A percentile compares a stretch with the other conserved stretches of the same genome.
Evolutionary conservation across 139 green algal genomes (phyloP).

Genomic region (Pleodorina starrii): DNA sequence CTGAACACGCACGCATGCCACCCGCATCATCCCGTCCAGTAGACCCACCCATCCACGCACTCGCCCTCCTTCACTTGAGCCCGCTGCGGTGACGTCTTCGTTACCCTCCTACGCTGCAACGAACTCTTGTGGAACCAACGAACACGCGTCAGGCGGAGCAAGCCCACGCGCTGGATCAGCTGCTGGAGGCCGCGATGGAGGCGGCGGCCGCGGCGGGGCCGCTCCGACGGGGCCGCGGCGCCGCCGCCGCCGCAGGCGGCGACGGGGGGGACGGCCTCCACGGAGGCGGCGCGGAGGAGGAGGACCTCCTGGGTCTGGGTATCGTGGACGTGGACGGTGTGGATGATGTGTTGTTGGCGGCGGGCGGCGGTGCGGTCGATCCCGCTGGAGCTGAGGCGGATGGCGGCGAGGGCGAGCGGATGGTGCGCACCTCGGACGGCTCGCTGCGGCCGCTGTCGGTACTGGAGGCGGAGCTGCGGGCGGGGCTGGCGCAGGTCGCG

Average conservation of each 20-base stretch:
- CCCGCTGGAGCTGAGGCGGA: neutral
- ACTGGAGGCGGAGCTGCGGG: slow-evolving; percentile 30
- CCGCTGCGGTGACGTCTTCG: no score
- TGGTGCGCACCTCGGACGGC: slow-evolving; percentile 20
- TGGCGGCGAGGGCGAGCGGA: neutral
- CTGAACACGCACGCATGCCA: no score
- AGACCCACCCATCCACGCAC: no score
- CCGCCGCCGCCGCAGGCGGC: no score
- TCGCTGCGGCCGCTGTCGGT: slow-evolving; percentile 17
- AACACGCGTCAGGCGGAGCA: neutral
- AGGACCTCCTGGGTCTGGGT: neutral
- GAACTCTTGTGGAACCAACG: no score
- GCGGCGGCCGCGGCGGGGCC: neutral
- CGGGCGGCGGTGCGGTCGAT: no score
- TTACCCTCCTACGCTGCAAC: no score
- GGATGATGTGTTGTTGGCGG: no score
- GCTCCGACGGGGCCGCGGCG: neutral
- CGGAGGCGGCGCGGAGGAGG: neutral
- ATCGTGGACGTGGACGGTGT: neutral
- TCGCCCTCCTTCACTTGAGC: no score
- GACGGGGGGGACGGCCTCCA: neutral
- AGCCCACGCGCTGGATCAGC: neutral
- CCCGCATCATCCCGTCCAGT: no score
- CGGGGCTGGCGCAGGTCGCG: slow-evolving; percentile 43
- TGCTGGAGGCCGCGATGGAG: no score